Base-by-base conservation (phyloP, 1,139 yeast genomes). In the Candida neerlandica region DNA sequence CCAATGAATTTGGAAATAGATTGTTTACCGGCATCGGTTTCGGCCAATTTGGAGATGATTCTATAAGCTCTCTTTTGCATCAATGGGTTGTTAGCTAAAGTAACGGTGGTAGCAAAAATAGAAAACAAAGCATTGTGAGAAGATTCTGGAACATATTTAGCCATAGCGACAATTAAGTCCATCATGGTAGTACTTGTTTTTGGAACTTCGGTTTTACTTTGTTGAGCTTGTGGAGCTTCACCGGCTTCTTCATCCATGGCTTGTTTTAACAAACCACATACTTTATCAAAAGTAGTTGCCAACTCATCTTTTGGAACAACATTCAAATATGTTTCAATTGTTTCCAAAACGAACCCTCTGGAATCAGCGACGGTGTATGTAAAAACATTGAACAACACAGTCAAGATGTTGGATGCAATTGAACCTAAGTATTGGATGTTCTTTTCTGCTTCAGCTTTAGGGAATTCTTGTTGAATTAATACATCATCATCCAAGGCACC, bases 1-100 rank as follows among this genome's bases (percentile, higher is more conserved):
- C 69, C 64, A 48, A 86, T 71, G 60, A 80, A 86, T 21, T 69
- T 65, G 21, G 65, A 52, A 40, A 80, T 76, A 32, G 89, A 82
- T 21, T 66, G 64, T 42, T 73, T 70, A 45, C 96, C 96, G n/a
- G 65, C 63, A 41, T 85, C 87, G 18, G 86, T 73, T 64, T 90
- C 96, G 44, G 85, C 73, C 55, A 94, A 69, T 54, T 81, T 84
- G 18, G 87, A 70, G 52, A 94, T 72, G 38, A 92, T 85, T 68
- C 97, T 82, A 69, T 91, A 94, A 1, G 96, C 83, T 71, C 97
- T 84, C 70, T 92, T 92, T 69, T 95, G 99, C 59, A 90, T 74
- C 58, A 86, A 79, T 27, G 90, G 82, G 54, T 88, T 84, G 44
- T 73, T 67, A 29, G 79, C 73, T 51, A 66, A 55, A 14, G 77